A percentile compares a stretch with the other conserved stretches of the same genome.
phyloP scores from a whole-genome alignment of 257 asterid species.

The Scutellaria baicalensis region DNA sequence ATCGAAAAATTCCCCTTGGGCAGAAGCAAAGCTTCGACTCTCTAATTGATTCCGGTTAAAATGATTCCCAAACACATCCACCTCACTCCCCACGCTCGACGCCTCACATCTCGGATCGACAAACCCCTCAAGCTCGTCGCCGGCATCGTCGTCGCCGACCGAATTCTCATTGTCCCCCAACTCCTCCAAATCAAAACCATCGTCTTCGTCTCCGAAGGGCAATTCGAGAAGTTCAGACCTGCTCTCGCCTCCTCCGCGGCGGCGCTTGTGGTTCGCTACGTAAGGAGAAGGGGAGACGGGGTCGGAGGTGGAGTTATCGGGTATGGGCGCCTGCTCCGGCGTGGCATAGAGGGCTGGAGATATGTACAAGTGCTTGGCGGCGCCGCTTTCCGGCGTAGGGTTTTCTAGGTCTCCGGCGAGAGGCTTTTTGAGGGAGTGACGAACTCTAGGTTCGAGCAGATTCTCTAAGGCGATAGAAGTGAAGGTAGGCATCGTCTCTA shows the following conservation, averaged over 20 bases:
- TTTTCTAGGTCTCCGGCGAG: neutral
- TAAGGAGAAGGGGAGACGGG: conserved; percentile 69
- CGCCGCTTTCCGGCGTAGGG: conserved; percentile 9
- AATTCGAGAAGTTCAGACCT: conserved; percentile 21
- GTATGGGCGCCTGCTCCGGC: conserved; percentile 71
- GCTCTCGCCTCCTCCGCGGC: conserved; percentile 34
- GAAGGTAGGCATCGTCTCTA: conserved; percentile 48
- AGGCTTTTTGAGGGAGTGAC: conserved; percentile 30
- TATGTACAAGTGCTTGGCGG: conserved; percentile 55
- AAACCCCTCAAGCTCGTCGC: no score
- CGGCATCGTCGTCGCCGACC: conserved; percentile 21
- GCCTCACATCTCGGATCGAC: no score
- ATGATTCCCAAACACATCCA: conserved; percentile 24
- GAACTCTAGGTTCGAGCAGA: conserved; percentile 48
- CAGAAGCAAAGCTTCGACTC: conserved; percentile 50
- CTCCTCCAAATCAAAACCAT: conserved; percentile 9
- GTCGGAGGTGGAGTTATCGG: conserved; percentile 32
- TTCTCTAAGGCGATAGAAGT: conserved; percentile 44
- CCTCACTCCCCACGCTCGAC: no score
- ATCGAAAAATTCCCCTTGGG: conserved; percentile 71
- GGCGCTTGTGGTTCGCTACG: conserved; percentile 70
- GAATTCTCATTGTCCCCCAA: conserved; percentile 20
- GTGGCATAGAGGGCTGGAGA: conserved; percentile 68
- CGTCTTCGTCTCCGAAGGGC: conserved; percentile 8
- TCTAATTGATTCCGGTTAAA: conserved; percentile 25